Evolutionary conservation across 257 asterid genomes (phyloP).

Genomic region (Agastache rugosa): DNA sequence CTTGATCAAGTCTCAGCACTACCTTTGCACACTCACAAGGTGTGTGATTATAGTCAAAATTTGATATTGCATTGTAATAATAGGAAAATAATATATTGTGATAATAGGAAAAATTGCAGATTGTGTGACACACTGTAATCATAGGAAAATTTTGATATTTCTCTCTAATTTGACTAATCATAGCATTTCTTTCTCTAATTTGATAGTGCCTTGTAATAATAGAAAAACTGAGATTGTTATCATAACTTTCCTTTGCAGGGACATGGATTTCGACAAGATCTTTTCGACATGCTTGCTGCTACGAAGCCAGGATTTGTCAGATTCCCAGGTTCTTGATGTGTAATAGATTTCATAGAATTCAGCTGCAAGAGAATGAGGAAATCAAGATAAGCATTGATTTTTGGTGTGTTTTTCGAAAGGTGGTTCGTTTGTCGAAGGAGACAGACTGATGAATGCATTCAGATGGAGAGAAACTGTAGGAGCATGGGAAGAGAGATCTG

Average conservation of each 20-base stretch:
- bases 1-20: conserved; percentile 93
- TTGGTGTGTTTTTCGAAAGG: conserved; percentile 46
- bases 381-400: not conserved
- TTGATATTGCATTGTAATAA: not conserved
- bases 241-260: conserved; percentile 56
- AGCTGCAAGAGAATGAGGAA: conserved; percentile 1
- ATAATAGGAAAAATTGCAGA: too few relatives aligned
- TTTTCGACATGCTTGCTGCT: conserved; percentile 81
- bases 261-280: conserved; percentile 92
- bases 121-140: too few relatives aligned
- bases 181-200: not conserved
- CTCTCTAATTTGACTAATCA: too few relatives aligned
- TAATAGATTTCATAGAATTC: not conserved
- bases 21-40: conserved; percentile 86
- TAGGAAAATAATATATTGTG: not conserved
- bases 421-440: conserved; percentile 94
- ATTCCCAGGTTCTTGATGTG: conserved; percentile 74
- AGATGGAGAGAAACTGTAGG: conserved; percentile 93
- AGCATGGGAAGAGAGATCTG: conserved; percentile 91
- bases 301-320: conserved; percentile 85
- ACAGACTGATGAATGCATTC: conserved; percentile 74
- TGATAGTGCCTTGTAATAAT: not conserved
- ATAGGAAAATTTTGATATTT: too few relatives aligned
- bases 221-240: conserved; percentile 2
- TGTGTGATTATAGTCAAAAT: conserved; percentile 11